Evolutionary conservation across 495 filamentous ascomycete species (phyloP), one percentile per base, ranked within the genome.

Genomic region (Lasiosphaeriaceae sp.): DNA sequence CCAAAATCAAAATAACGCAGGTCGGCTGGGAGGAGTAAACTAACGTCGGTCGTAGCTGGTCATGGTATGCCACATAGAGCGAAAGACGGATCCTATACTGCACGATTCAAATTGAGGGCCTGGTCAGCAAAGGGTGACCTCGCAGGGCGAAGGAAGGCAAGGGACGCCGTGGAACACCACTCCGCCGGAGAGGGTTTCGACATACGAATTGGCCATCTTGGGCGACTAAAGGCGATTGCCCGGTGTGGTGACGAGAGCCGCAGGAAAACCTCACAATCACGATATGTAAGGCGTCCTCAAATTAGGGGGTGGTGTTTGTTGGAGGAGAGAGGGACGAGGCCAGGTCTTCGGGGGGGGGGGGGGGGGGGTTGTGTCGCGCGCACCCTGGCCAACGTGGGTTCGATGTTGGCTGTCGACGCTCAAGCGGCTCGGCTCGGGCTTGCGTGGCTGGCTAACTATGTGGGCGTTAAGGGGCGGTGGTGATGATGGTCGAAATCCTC

Each of bases 11-110:
- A 21, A 49, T 24, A 21, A 16, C 22, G 44, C 35, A 21, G 29
- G 14, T 23, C 64, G 66, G 44, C 56, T 69, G 52, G 69, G n/a
- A 64, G 14, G 64, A 61, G 56, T 66, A 61, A 21, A 73, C 80
- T 68, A 58, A 83, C 80, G 80, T 73, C 80, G 71, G 69, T 83
- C 80, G 71, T 82, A 69, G 60, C 79, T 82, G 67, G 91, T 96
- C 90, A 97, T 94, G 52, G 90, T 88, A 80, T 97, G 93, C 93
- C 93, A 97, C 74, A 96, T 90, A 9, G 56, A 61, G 34, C 57
- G 56, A 47, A 69, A 69, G 52, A 60, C 60, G 37, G 55, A 54
- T 51, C 63, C 63, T 53, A 68, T 16, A 11, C 66, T 68, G 50
- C 1, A 56, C 26, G 12, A 41, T 26, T 49, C 17, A 47, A 26